Evolutionary conservation across 331 rosid species (phyloP).

Genomic region (Rosa hybrid): DNA sequence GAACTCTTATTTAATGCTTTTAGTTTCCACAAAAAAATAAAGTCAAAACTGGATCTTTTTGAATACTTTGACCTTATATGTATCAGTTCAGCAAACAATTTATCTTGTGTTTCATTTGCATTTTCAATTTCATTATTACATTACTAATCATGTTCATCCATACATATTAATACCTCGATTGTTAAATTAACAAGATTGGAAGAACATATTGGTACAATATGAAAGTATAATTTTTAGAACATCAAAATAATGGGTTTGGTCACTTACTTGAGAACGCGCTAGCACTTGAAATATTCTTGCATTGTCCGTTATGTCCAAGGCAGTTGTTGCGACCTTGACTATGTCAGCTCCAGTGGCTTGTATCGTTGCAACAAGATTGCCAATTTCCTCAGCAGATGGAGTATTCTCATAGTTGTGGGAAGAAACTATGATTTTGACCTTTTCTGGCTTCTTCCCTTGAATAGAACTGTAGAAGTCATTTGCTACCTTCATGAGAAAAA

Average conservation of each 20-base stretch:
- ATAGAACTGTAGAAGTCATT: constrained; percentile 35
- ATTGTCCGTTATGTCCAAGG: constrained; percentile 40
- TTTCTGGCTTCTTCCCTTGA: constrained; percentile 36
- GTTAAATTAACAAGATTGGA: background rate
- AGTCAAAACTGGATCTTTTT: background rate
- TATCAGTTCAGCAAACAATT: background rate
- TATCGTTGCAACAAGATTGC: constrained; percentile 45
- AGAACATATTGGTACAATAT: background rate
- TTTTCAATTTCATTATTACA: background rate
- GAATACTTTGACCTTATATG: background rate
- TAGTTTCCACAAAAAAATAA: background rate
- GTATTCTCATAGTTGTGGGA: constrained; percentile 49
- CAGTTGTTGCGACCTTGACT: constrained; percentile 55
- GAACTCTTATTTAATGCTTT: background rate
- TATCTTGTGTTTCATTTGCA: background rate
- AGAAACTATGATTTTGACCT: constrained; percentile 44
- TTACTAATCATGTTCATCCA: background rate
- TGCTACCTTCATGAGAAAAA: constrained; percentile 37
- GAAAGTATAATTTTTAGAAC: background rate
- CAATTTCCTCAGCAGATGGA: constrained; percentile 41
- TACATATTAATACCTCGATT: background rate
- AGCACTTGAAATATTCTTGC: constrained; percentile 41
- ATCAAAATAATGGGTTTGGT: background rate
- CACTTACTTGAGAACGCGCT: constrained; percentile 43
- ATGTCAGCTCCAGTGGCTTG: constrained; percentile 52